Evolutionary conservation across 805 yeast genomes (phyloP).

Genomic region (Groenewaldozyma salmanticensis): DNA sequence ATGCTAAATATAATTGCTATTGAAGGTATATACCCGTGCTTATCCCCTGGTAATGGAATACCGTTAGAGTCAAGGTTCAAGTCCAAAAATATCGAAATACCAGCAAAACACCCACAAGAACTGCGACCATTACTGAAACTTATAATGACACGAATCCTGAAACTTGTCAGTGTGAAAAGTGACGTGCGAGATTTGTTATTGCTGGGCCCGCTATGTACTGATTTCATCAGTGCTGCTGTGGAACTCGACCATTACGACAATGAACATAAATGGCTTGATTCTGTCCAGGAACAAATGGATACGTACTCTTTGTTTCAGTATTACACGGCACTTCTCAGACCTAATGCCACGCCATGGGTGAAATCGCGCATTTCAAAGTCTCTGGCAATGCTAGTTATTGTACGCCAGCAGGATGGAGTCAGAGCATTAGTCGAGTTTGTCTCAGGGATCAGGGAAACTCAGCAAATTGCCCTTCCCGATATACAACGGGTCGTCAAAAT

Average conservation of each 20-base stretch:
- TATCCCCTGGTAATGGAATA: constrained; percentile 49
- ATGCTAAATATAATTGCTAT: constrained; percentile 55
- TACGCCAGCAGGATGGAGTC: constrained; percentile 58
- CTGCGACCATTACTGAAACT: constrained; percentile 2
- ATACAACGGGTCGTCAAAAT: constrained; percentile 57
- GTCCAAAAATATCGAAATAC: constrained; percentile 24
- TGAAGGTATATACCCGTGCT: constrained; percentile 60
- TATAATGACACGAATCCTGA: constrained; percentile 12
- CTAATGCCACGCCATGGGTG: constrained; percentile 39
- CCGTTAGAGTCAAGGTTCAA: constrained; percentile 55
- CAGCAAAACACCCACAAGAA: neutral
- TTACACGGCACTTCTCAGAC: constrained; percentile 48
- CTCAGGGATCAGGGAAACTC: constrained; percentile 66
- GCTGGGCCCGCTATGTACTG: constrained; percentile 22
- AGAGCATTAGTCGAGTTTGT: constrained; percentile 64
- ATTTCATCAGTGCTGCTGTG: constrained; percentile 20
- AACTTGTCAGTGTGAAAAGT: constrained; percentile 16
- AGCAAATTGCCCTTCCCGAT: constrained; percentile 55
- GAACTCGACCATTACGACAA: constrained; percentile 14
- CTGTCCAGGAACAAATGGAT: constrained; percentile 18
- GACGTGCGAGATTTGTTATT: constrained; percentile 23
- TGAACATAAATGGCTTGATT: constrained; percentile 1
- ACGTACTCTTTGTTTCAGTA: constrained; percentile 58
- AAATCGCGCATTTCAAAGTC: constrained; percentile 37
- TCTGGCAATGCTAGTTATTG: constrained; percentile 45